Evolutionary conservation across 2,329 filamentous ascomycete genomes (phyloP).

Genomic region (Bertia moriformis): DNA sequence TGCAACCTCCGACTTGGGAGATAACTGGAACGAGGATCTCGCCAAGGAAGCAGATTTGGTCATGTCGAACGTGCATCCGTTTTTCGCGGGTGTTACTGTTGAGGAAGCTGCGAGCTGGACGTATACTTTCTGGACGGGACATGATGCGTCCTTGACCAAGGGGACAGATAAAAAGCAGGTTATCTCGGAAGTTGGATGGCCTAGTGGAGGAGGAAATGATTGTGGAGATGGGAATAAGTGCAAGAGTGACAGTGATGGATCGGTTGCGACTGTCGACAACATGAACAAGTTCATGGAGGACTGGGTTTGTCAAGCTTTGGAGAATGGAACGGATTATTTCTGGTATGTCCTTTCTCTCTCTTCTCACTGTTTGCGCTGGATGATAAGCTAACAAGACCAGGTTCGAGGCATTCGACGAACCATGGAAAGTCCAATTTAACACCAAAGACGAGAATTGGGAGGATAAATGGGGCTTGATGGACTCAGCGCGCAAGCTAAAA

Average conservation of each 20-base stretch:
- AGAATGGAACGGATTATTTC: conserved; percentile 55
- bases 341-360: conserved; percentile 33
- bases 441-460: conserved; percentile 44
- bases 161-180: conserved; percentile 31
- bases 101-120: conserved; percentile 47
- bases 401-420: conserved; percentile 57
- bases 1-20: conserved; percentile 53
- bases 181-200: conserved; percentile 60
- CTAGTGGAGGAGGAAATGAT: conserved; percentile 46
- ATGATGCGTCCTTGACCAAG: conserved; percentile 38
- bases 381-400: not conserved
- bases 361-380: too few species aligned
- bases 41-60: conserved; percentile 44
- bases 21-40: conserved; percentile 48
- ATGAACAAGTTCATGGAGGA: conserved; percentile 54
- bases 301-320: conserved; percentile 48
- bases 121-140: conserved; percentile 44
- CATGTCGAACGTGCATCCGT: conserved; percentile 65
- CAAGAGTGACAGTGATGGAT: conserved; percentile 30
- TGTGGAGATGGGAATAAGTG: conserved; percentile 30
- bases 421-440: conserved; percentile 53
- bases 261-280: conserved; percentile 46
- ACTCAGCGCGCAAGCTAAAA: conserved; percentile 50
- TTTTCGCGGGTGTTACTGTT: conserved; percentile 51
- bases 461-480: conserved; percentile 60